Base-by-base conservation (phyloP, 1,139 yeast species). In the Hansenula anomala region DNA sequence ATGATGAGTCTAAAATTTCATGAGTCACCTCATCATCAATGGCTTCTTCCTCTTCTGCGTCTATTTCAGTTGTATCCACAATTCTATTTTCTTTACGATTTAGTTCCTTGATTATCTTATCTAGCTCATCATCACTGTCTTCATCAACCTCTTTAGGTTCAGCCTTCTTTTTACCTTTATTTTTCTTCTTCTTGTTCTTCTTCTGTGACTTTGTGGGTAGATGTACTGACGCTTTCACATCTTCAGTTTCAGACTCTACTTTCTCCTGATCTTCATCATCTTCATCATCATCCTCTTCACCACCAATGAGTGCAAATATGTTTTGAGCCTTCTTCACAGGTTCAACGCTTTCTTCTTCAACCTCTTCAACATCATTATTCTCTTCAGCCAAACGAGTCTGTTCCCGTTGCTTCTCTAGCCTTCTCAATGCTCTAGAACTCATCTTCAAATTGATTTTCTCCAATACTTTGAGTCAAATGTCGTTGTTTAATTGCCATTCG, bases 371-470 rank as follows among this genome's bases (percentile, higher is more conserved):
- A 73, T 33, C 62, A 67, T n/a, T n/a, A n/a, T 43, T 38, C 36
- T 19, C 34, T 18, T 36, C 36, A 28, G 42, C 50, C 38, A 52
- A 48, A 43, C 58, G 45, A 33, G 59, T 64, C 25, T 67, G 71
- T 39, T 68, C 66, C 38, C 64, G 65, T 44, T 70, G 69, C 46
- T 63, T 66, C 47, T 71, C 69, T 12, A 79, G 61, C 45, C 75
- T 70, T 50, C 75, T 71, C 41, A 82, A 61, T 9, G 84, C 85
- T 55, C 89, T 70, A 2, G 84, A 77, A 66, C 89, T 80, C 92
- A 82, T 80, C 11, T 11, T 19, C 9, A 7, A 17, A 12, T 6
- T 20, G 8, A 9, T 6, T 6, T 23, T 23, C 13, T 26, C 16
- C 16, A 26, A 23, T 12, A 23, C 25, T 8, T 4, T 8, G 5